A percentile compares a stretch with the other conserved stretches of the same genome.
Conservation (phyloP, 768 basidiomycete species). For the Boletus eberwhitei region DNA sequence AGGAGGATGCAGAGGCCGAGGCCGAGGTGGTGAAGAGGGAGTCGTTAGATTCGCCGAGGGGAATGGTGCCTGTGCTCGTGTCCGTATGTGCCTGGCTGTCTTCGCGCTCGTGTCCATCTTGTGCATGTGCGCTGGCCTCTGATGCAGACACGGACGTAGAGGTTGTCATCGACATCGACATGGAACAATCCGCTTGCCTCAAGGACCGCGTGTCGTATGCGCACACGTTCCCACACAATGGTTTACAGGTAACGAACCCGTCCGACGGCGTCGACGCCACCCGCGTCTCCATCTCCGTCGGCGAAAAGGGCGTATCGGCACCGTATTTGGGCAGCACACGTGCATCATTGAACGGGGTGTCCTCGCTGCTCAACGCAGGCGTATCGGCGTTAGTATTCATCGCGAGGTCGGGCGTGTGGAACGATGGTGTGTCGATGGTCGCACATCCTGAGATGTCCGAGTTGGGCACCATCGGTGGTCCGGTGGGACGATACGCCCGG, state of each 20-base stretch:
- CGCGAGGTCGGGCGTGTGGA: conserved; percentile 16
- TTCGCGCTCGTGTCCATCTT: not conserved
- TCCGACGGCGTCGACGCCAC: conserved; percentile 12
- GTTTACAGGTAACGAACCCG: not conserved
- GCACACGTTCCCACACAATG: not conserved
- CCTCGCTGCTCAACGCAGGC: conserved; percentile 10
- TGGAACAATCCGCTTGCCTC: conserved; percentile 20
- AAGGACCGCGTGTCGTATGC: conserved; percentile 18
- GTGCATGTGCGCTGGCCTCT: not conserved
- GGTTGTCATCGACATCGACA: conserved; percentile 11
- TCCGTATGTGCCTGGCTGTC: not conserved
- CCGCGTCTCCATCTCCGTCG: conserved; percentile 3
- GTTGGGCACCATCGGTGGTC: not conserved
- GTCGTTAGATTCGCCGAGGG: conserved; percentile 26
- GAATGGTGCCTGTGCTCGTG: conserved; percentile 3
- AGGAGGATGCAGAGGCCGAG: conserved; percentile 15
- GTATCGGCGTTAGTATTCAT: conserved; percentile 1
- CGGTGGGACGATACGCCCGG: not conserved
- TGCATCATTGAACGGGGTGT: conserved; percentile 22
- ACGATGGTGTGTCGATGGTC: not conserved
- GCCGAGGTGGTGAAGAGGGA: conserved; percentile 28
- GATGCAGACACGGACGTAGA: conserved; percentile 12
- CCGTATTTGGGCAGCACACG: conserved; percentile 14
- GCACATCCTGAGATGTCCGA: not conserved
- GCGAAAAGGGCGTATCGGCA: conserved; percentile 8